Evolutionary conservation across 1,284 basidiomycete genomes (phyloP).

Genomic region (Volvariella volvacea): DNA sequence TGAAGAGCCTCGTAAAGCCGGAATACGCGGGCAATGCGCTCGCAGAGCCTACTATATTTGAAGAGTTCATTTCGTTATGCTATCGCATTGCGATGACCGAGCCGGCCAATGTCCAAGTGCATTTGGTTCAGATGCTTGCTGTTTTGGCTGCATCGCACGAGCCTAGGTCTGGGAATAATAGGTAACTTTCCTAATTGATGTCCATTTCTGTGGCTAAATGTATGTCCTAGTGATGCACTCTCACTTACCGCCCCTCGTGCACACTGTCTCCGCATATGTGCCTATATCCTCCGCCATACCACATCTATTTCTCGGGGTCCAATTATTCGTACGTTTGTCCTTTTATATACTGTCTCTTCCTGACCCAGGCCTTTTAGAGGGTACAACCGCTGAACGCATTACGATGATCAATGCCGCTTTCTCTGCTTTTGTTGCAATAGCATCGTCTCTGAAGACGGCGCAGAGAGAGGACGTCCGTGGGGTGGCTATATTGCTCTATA

Average conservation of each 20-base stretch:
- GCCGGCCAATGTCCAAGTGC: conserved; percentile 62
- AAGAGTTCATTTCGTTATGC: conserved; percentile 85
- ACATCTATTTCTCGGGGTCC: conserved; percentile 51
- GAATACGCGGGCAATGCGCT: conserved; percentile 80
- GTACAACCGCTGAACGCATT: conserved; percentile 46
- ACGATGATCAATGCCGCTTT: conserved; percentile 67
- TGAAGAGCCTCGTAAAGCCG: conserved; percentile 74
- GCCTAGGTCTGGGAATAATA: conserved; percentile 12
- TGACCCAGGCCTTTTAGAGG: conserved; percentile 25
- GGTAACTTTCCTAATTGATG: conserved; percentile 12
- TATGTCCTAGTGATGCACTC: conserved; percentile 25
- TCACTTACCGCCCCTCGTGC: conserved; percentile 43
- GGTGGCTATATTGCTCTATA: conserved; percentile 77
- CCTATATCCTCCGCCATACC: conserved; percentile 71
- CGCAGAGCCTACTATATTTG: conserved; percentile 76
- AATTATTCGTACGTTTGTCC: conserved; percentile 44
- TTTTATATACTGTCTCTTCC: conserved; percentile 3
- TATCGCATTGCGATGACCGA: conserved; percentile 91
- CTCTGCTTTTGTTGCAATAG: conserved; percentile 58
- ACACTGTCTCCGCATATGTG: conserved; percentile 80
- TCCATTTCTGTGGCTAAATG: conserved; percentile 5
- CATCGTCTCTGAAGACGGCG: conserved; percentile 47
- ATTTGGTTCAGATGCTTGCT: conserved; percentile 71
- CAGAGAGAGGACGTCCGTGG: conserved; percentile 72
- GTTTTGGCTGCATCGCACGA: conserved; percentile 57